Conservation (phyloP, 139 green algal species). For the Raphidocelis subcapitata region DNA sequence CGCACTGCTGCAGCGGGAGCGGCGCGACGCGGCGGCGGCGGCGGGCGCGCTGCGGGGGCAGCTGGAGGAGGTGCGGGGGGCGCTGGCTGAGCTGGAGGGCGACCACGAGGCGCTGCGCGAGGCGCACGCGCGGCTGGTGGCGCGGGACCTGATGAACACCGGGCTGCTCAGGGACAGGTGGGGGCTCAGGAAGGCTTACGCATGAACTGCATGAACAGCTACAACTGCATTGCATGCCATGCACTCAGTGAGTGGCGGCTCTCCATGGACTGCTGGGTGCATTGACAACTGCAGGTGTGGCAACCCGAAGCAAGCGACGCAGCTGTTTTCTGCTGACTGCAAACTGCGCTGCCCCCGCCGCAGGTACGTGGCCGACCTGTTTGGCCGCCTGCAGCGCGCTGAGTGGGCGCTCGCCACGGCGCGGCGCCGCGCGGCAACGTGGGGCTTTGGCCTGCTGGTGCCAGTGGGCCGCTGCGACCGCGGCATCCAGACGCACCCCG, state of each 20-base stretch:
- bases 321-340: too few species aligned
- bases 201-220: too few species aligned
- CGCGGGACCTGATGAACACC: slow-evolving; percentile 18
- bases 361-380: slow-evolving; percentile 31
- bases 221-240: too few species aligned
- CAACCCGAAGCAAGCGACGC: too few species aligned
- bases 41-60: background rate
- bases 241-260: too few species aligned
- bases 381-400: slow-evolving; percentile 15
- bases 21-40: background rate
- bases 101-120: slow-evolving; percentile 19
- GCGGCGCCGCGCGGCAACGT: slow-evolving; percentile 5
- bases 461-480: slow-evolving; percentile 17
- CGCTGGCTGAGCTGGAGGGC: slow-evolving; percentile 7
- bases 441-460: slow-evolving; percentile 22
- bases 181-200: background rate
- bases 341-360: too few species aligned
- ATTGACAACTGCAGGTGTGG: too few species aligned
- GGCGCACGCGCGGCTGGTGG: slow-evolving; percentile 9
- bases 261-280: too few species aligned
- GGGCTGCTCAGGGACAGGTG: slow-evolving; percentile 27
- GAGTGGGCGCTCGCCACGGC: slow-evolving; percentile 19
- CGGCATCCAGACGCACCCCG: slow-evolving; percentile 26
- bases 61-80: background rate
- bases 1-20: slow-evolving; percentile 25